phyloP scores from a whole-genome alignment of 495 filamentous ascomycete genomes.

The Xylona heveae region DNA sequence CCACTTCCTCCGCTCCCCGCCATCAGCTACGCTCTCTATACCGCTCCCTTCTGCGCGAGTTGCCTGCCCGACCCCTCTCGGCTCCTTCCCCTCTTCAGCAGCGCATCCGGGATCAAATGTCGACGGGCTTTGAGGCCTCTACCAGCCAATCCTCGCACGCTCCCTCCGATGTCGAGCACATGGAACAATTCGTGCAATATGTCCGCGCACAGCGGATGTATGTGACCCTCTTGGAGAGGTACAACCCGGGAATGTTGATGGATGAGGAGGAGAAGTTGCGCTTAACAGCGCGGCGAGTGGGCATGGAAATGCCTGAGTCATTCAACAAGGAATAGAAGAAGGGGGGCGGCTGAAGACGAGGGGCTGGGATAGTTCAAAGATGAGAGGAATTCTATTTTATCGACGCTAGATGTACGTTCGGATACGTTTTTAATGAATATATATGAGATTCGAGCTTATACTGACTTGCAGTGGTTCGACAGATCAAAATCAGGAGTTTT shows the following conservation, averaged over 20 bases:
- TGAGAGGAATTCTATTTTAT: too few species aligned
- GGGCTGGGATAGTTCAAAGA: too few species aligned
- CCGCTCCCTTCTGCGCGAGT: slow-evolving; percentile 75
- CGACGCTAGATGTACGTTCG: too few species aligned
- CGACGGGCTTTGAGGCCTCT: slow-evolving; percentile 19
- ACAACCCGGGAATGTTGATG: slow-evolving; percentile 77
- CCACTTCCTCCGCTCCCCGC: slow-evolving; percentile 7
- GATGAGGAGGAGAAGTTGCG: slow-evolving; percentile 63
- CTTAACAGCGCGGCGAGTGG: slow-evolving; percentile 69
- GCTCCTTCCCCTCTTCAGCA: slow-evolving; percentile 23
- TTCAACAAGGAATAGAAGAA: too few species aligned
- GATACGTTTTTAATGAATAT: too few species aligned
- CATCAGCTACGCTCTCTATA: slow-evolving; percentile 56
- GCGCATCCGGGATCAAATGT: slow-evolving; percentile 24
- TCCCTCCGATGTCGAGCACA: slow-evolving; percentile 29
- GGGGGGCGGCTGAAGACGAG: too few species aligned
- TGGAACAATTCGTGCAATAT: slow-evolving; percentile 60
- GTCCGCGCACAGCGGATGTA: slow-evolving; percentile 67
- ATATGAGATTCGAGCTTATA: too few species aligned
- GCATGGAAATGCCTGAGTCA: slow-evolving; percentile 55
- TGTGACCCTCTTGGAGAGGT: slow-evolving; percentile 57
- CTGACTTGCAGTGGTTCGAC: too few species aligned
- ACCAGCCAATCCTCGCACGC: slow-evolving; percentile 32
- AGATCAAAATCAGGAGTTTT: too few species aligned
- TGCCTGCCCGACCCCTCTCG: slow-evolving; percentile 45